Conservation (phyloP, 73 alveolate species). For the Symbiodinium pilosum region DNA sequence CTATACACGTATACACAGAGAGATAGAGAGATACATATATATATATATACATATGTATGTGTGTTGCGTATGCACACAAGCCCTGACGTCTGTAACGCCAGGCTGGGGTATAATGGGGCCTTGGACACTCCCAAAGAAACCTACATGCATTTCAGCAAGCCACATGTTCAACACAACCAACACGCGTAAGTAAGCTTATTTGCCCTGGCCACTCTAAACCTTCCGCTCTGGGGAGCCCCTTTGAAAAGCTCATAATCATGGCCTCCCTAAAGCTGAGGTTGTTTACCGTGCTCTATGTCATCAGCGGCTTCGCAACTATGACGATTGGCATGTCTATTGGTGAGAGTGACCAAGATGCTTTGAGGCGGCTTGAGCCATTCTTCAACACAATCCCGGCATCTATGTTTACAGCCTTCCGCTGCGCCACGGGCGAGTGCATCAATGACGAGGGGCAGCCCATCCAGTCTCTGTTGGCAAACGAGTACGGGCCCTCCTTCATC, state of each 20-base stretch:
- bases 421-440: conserved; percentile 36
- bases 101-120: no score
- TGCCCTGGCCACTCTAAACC: no score
- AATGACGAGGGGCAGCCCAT: conserved; percentile 34
- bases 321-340: not conserved
- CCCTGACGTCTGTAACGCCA: no score
- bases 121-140: no score
- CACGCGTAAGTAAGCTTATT: no score
- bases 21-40: no score
- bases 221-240: not conserved
- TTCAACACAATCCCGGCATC: not conserved
- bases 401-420: conserved; percentile 2
- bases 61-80: no score
- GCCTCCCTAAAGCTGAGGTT: not conserved
- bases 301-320: conserved; percentile 37
- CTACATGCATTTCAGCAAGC: no score
- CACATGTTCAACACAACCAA: no score
- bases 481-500: conserved; percentile 16
- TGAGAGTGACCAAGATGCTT: not conserved
- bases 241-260: not conserved
- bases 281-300: conserved; percentile 65
- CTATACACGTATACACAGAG: no score
- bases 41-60: no score
- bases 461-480: conserved; percentile 21
- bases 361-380: not conserved